A percentile compares a stretch with the other conserved stretches of the same genome.
Evolutionary conservation across 768 basidiomycete genomes (phyloP).

Genomic region (Boletus reticulatus): DNA sequence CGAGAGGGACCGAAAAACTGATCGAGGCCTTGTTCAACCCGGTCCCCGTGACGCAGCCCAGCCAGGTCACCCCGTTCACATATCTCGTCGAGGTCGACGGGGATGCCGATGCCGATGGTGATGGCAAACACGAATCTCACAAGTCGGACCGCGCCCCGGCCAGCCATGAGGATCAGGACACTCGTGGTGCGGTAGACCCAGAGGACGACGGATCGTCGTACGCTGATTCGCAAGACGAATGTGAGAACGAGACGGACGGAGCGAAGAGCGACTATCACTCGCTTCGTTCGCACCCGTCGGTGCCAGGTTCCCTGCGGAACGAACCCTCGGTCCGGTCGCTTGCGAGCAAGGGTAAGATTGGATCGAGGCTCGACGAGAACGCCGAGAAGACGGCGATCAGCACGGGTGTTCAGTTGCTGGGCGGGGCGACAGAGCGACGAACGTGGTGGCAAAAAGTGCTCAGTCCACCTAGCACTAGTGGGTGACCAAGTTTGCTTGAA

Average conservation of each 20-base stretch:
- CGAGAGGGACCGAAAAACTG: conserved; percentile 65
- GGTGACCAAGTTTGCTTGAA: background rate
- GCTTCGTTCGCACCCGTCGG: conserved; percentile 24
- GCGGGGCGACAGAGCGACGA: conserved; percentile 19
- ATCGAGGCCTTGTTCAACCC: conserved; percentile 85
- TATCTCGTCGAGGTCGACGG: conserved; percentile 32
- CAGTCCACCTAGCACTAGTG: conserved; percentile 7
- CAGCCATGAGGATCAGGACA: background rate
- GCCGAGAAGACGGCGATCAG: background rate
- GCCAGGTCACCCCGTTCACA: conserved; percentile 34
- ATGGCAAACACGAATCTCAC: conserved; percentile 5
- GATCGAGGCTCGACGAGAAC: background rate
- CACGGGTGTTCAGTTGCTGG: background rate
- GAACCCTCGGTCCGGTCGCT: conserved; percentile 20
- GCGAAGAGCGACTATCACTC: conserved; percentile 31
- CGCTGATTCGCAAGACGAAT: conserved; percentile 17
- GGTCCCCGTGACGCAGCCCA: conserved; percentile 38
- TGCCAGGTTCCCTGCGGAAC: conserved; percentile 22
- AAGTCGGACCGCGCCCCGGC: background rate
- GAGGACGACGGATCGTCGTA: conserved; percentile 24
- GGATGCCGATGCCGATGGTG: conserved; percentile 15
- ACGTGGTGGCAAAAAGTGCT: conserved; percentile 34
- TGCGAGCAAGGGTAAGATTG: conserved; percentile 3
- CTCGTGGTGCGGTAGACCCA: background rate
- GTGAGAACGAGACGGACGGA: conserved; percentile 1